Conservation (phyloP, 1,284 basidiomycete genomes). For the Earliella scabrosa region DNA sequence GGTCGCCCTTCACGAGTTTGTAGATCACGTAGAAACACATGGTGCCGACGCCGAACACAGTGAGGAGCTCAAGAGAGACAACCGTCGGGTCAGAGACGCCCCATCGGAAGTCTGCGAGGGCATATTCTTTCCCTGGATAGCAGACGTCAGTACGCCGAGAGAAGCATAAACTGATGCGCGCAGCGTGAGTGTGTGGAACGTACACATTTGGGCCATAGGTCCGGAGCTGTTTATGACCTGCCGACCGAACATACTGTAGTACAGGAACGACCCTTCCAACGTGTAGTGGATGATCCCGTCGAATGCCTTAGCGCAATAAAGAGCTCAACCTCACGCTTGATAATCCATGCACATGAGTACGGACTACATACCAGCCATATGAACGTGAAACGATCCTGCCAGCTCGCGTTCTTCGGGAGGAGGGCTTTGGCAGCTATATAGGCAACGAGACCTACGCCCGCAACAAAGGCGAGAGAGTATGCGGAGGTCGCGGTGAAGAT, state of each 20-base stretch:
- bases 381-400: constrained; percentile 70
- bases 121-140: constrained; percentile 62
- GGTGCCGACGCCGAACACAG: constrained; percentile 77
- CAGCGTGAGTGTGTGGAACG: neutral
- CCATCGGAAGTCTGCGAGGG: constrained; percentile 82
- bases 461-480: constrained; percentile 65
- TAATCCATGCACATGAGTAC: neutral
- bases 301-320: too few species aligned
- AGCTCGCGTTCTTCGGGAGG: constrained; percentile 63
- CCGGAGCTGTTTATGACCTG: constrained; percentile 73
- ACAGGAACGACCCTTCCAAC: constrained; percentile 81
- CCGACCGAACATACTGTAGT: constrained; percentile 72
- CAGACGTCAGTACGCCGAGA: too few species aligned
- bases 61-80: constrained; percentile 81
- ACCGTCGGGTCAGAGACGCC: constrained; percentile 75
- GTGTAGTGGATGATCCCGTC: constrained; percentile 81
- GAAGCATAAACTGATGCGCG: neutral
- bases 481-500: constrained; percentile 73
- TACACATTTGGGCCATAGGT: constrained; percentile 78
- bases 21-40: constrained; percentile 72
- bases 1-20: constrained; percentile 65
- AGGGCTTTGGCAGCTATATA: constrained; percentile 53
- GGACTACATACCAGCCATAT: constrained; percentile 64
- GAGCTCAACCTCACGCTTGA: too few species aligned
- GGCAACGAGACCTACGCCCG: constrained; percentile 51